These are phyloP conservation scores for Solanum hybrid DNA, from an alignment of 305 asterid species.

Conservation along the genomic window DNA sequence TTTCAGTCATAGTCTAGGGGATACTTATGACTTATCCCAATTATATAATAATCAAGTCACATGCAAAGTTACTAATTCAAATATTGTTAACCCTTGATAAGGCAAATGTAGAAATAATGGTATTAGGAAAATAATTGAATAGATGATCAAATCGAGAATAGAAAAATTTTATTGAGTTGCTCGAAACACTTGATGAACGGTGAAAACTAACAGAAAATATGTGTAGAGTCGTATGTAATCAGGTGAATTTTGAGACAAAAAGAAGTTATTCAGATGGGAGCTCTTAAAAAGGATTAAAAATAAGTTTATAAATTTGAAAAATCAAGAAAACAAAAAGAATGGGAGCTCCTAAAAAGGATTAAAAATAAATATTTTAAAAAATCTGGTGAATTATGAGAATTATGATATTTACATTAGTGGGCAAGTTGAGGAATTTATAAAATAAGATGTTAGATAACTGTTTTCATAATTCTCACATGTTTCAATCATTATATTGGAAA, in stretches of 20 bases:
- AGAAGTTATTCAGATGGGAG: not conserved
- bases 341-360: not conserved
- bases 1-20: too few relatives aligned
- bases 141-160: not conserved
- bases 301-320: slow-evolving; percentile 2
- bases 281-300: too few relatives aligned
- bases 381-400: not conserved
- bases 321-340: not conserved
- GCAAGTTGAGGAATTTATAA: not conserved
- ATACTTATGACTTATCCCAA: too few relatives aligned
- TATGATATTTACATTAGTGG: not conserved
- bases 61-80: not conserved
- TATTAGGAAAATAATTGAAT: not conserved
- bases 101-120: not conserved
- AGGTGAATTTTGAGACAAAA: not conserved
- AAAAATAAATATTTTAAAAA: not conserved
- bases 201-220: not conserved
- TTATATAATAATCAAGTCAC: not conserved
- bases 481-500: not conserved
- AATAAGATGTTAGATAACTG: not conserved
- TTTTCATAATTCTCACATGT: not conserved
- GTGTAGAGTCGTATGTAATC: slow-evolving; percentile 7
- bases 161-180: not conserved
- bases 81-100: not conserved
- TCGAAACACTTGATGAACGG: not conserved